Evolutionary conservation across 306 rosid genomes (phyloP).

Genomic region (Boehmeria nivea): DNA sequence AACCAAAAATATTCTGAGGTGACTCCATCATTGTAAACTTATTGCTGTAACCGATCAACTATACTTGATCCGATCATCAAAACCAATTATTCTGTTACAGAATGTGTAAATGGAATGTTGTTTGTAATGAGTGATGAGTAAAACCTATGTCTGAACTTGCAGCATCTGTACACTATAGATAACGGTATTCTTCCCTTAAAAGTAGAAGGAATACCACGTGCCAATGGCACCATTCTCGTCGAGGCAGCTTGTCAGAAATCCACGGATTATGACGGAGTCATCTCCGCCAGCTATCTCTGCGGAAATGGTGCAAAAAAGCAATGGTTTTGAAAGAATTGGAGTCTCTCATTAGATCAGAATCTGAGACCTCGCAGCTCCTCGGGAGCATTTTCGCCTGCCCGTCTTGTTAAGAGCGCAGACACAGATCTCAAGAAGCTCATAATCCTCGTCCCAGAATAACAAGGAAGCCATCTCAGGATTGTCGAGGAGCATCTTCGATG

Average conservation of each 20-base stretch:
- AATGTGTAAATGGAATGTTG: too few species aligned
- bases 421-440: slow-evolving; percentile 79
- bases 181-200: slow-evolving; percentile 13
- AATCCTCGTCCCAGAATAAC: slow-evolving; percentile 84
- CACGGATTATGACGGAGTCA: too few species aligned
- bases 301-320: slow-evolving; percentile 7
- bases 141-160: slow-evolving; percentile 21
- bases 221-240: not conserved
- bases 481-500: slow-evolving; percentile 87
- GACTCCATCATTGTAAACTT: not conserved
- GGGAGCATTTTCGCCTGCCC: slow-evolving; percentile 77
- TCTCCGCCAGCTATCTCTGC: too few species aligned
- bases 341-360: slow-evolving; percentile 67
- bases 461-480: slow-evolving; percentile 71
- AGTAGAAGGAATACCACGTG: not conserved
- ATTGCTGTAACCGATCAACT: slow-evolving; percentile 14
- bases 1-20: not conserved
- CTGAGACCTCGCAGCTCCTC: slow-evolving; percentile 78
- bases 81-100: slow-evolving; percentile 1
- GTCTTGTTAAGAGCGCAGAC: slow-evolving; percentile 76
- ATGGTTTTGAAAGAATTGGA: slow-evolving; percentile 7
- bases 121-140: too few species aligned
- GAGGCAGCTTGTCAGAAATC: too few species aligned
- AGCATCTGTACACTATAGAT: slow-evolving; percentile 24
- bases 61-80: slow-evolving; percentile 20